Conservation (phyloP, 352 stramenopile genomes). For the Phytophthora niederhauseri region DNA sequence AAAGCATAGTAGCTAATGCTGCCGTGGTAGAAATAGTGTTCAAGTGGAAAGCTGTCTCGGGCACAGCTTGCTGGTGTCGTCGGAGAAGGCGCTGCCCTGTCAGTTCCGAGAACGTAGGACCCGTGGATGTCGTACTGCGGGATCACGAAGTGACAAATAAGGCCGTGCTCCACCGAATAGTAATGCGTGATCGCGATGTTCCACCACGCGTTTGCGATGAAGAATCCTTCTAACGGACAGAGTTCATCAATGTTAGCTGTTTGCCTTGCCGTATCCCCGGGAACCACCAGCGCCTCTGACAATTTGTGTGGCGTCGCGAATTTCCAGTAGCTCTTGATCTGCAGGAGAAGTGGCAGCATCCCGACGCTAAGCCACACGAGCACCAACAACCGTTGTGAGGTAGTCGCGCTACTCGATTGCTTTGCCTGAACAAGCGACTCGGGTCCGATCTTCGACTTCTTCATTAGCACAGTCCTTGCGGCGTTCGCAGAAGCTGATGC, state of each 20-base stretch:
- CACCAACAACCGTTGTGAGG: constrained; percentile 7
- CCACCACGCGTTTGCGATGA: constrained; percentile 25
- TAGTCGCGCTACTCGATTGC: neutral
- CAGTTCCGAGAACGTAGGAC: constrained; percentile 3
- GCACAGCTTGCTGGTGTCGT: constrained; percentile 7
- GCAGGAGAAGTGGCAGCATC: constrained; percentile 8
- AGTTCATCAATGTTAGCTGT: constrained; percentile 4
- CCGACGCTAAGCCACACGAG: constrained; percentile 8
- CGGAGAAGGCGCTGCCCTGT: neutral
- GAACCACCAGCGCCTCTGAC: neutral
- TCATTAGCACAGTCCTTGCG: neutral
- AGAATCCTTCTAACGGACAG: constrained; percentile 12
- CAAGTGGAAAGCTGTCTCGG: constrained; percentile 3
- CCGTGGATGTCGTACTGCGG: constrained; percentile 29
- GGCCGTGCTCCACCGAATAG: neutral
- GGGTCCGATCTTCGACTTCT: neutral
- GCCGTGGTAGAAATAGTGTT: constrained; percentile 32
- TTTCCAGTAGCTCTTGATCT: constrained; percentile 11
- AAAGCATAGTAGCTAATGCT: constrained; percentile 23
- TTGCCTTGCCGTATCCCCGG: neutral
- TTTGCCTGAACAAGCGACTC: neutral
- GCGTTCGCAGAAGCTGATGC: neutral
- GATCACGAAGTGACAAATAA: constrained; percentile 20
- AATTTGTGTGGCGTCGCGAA: constrained; percentile 19
- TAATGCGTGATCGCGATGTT: constrained; percentile 21